phyloP scores from a whole-genome alignment of 495 filamentous ascomycete genomes.

The Penicillium manginii region DNA sequence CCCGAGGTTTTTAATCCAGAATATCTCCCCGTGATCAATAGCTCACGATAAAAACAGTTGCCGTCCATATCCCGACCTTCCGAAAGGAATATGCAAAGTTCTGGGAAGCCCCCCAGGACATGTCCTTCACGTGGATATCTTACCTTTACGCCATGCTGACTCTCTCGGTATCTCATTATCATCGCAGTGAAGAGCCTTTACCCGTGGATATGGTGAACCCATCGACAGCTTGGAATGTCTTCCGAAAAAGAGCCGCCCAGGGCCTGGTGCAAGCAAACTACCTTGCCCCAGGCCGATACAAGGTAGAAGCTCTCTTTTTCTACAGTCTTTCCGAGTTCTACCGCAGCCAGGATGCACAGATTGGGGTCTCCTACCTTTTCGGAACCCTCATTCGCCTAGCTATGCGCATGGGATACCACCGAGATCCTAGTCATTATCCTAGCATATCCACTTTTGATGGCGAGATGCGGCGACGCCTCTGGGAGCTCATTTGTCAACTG shows the following conservation, averaged over 20 bases:
- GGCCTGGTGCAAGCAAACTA: constrained; percentile 42
- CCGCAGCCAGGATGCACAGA: constrained; percentile 38
- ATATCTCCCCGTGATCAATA: background rate
- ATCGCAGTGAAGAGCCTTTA: constrained; percentile 34
- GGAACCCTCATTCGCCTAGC: constrained; percentile 45
- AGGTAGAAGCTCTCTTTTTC: constrained; percentile 43
- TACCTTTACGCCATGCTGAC: constrained; percentile 41
- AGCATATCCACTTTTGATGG: constrained; percentile 42
- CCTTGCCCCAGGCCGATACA: constrained; percentile 34
- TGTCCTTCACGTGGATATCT: constrained; percentile 43
- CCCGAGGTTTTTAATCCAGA: no score
- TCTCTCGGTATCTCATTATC: constrained; percentile 33
- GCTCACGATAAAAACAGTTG: constrained; percentile 24
- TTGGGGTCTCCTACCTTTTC: constrained; percentile 41
- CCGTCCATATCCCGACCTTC: constrained; percentile 50
- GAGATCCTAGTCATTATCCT: constrained; percentile 44
- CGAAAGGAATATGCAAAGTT: constrained; percentile 45
- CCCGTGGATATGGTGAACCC: constrained; percentile 22
- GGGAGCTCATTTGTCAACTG: constrained; percentile 42
- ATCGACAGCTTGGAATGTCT: constrained; percentile 25
- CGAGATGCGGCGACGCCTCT: constrained; percentile 51
- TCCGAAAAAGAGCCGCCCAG: constrained; percentile 34
- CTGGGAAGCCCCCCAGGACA: constrained; percentile 35
- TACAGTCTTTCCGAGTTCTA: constrained; percentile 44
- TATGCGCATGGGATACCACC: constrained; percentile 52